These are phyloP conservation scores for Cercophora scortea DNA, from an alignment of 495 filamentous ascomycete genomes.

Conservation along the genomic window DNA sequence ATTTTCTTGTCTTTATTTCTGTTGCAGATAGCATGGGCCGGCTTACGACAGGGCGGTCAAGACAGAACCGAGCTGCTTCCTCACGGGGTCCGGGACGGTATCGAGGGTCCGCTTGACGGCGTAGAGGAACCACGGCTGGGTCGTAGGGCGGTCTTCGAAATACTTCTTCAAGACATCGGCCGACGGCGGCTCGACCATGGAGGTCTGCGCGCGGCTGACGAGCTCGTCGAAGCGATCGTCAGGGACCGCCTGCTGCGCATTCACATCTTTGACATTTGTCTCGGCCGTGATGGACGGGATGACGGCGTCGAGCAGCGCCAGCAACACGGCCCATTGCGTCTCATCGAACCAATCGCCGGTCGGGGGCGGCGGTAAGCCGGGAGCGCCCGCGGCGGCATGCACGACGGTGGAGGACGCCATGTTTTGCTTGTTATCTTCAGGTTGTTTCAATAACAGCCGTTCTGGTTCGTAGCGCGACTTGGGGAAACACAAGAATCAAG, in stretches of 20 bases:
- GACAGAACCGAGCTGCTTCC: slow-evolving; percentile 20
- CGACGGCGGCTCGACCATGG: slow-evolving; percentile 17
- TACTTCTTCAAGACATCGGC: slow-evolving; percentile 25
- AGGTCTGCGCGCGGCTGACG: slow-evolving; percentile 10
- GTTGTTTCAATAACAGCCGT: background rate
- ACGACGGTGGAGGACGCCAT: background rate
- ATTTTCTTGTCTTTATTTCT: background rate
- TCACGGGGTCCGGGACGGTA: slow-evolving; percentile 11
- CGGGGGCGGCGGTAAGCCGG: slow-evolving; percentile 17
- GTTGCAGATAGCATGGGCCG: background rate
- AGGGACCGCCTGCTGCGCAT: slow-evolving; percentile 18
- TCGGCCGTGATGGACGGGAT: slow-evolving; percentile 25
- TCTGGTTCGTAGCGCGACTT: no score
- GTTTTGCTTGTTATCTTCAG: background rate
- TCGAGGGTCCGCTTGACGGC: slow-evolving; percentile 17
- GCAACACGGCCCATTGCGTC: slow-evolving; percentile 27
- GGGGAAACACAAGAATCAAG: no score
- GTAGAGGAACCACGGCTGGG: slow-evolving; percentile 15
- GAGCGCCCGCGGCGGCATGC: slow-evolving; percentile 13
- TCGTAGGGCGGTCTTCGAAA: slow-evolving; percentile 19
- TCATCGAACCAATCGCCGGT: slow-evolving; percentile 23
- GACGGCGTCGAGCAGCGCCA: slow-evolving; percentile 26
- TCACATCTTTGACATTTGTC: slow-evolving; percentile 13
- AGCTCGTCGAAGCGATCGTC: slow-evolving; percentile 16
- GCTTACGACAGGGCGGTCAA: slow-evolving; percentile 21